These are phyloP conservation scores for Ganoderma multipileum DNA, from an alignment of 1,284 basidiomycete genomes.

Conservation along the genomic window DNA sequence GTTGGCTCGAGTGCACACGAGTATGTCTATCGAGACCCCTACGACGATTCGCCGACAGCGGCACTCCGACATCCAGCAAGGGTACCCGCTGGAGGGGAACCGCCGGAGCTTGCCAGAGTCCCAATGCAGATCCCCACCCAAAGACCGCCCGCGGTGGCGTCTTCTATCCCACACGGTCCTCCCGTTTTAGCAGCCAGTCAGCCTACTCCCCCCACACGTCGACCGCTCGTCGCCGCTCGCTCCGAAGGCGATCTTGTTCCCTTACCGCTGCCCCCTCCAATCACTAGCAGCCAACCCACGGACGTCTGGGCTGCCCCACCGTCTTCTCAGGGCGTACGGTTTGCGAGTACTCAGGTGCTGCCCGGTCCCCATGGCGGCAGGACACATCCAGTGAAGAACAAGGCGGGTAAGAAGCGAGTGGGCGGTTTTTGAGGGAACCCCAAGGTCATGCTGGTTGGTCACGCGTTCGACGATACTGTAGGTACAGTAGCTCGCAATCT, in stretches of 20 bases:
- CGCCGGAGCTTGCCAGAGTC: constrained; percentile 6
- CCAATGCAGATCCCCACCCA: constrained; percentile 25
- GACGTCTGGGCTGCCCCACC: constrained; percentile 12
- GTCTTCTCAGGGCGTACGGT: constrained; percentile 49
- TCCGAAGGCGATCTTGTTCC: constrained; percentile 17
- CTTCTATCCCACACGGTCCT: constrained; percentile 26
- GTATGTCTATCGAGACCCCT: constrained; percentile 63
- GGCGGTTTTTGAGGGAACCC: constrained; percentile 69
- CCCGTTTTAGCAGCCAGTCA: constrained; percentile 32
- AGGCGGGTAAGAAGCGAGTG: constrained; percentile 69
- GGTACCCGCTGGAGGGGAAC: constrained; percentile 7
- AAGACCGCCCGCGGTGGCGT: constrained; percentile 30
- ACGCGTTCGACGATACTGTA: neutral
- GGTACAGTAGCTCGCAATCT: neutral
- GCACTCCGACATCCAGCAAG: constrained; percentile 11
- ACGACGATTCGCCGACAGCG: constrained; percentile 40
- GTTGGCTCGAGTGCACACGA: constrained; percentile 56
- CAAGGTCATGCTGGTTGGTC: constrained; percentile 1
- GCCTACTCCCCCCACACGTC: constrained; percentile 12
- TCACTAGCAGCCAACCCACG: constrained; percentile 30
- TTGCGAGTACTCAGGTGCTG: constrained; percentile 72
- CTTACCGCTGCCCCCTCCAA: constrained; percentile 2
- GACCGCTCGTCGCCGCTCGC: constrained; percentile 20
- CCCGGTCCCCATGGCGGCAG: constrained; percentile 78
- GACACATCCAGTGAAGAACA: constrained; percentile 56